These are phyloP conservation scores for Apophysomyces elegans DNA, from an alignment of 371 early-diverging fungal genomes.

Conservation along the genomic window DNA sequence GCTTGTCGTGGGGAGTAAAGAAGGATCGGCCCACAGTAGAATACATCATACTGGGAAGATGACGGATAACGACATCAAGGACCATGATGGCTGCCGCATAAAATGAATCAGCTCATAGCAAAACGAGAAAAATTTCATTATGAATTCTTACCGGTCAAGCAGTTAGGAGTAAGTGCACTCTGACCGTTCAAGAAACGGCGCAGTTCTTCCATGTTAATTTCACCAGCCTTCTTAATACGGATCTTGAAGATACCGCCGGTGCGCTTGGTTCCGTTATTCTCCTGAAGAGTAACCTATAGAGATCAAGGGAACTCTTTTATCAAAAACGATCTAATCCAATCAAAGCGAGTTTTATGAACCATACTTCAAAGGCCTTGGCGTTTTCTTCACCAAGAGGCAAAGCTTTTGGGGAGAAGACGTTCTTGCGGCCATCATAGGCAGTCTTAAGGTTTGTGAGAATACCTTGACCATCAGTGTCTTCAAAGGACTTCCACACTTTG, in stretches of 20 bases:
- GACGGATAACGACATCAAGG: conserved; percentile 84
- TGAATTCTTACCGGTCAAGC: conserved; percentile 42
- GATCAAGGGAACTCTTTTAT: too few relatives aligned
- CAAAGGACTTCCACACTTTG: conserved; percentile 52
- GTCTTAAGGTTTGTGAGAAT: conserved; percentile 36
- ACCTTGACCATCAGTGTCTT: conserved; percentile 31
- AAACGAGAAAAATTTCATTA: conserved; percentile 5
- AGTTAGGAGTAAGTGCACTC: conserved; percentile 40
- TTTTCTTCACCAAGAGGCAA: conserved; percentile 39
- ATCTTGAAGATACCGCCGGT: conserved; percentile 46
- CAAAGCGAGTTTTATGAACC: conserved; percentile 11
- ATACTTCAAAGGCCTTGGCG: conserved; percentile 48
- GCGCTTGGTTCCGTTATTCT: conserved; percentile 32
- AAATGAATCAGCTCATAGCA: conserved; percentile 18
- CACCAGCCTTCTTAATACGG: conserved; percentile 60
- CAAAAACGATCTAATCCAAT: too few relatives aligned
- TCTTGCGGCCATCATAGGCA: conserved; percentile 59
- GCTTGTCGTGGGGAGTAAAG: conserved; percentile 75
- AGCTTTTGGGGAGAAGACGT: conserved; percentile 46
- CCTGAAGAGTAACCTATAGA: conserved; percentile 47
- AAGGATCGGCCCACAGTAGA: conserved; percentile 88
- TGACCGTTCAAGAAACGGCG: conserved; percentile 53
- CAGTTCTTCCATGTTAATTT: conserved; percentile 60
- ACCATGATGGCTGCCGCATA: conserved; percentile 70
- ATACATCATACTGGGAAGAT: conserved; percentile 74